Evolutionary conservation across 805 yeast species (phyloP).

Genomic region (Peterozyma xylosa): DNA sequence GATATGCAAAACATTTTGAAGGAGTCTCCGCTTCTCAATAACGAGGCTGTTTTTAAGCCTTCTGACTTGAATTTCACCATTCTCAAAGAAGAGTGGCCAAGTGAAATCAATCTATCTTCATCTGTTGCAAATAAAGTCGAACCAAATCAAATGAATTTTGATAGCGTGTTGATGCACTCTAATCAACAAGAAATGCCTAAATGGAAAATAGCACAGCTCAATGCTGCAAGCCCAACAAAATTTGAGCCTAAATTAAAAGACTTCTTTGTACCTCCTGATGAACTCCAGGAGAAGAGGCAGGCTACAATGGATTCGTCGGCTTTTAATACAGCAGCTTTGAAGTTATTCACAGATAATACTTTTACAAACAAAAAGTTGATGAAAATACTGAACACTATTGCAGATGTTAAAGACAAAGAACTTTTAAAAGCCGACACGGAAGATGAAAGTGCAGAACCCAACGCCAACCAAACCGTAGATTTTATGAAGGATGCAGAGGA

Average conservation of each 20-base stretch:
- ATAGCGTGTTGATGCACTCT: too few relatives aligned
- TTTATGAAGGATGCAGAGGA: slow-evolving; percentile 15
- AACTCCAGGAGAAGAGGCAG: neutral
- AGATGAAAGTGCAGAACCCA: neutral
- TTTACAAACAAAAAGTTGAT: slow-evolving; percentile 6
- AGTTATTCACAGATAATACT: slow-evolving; percentile 7
- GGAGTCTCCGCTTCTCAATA: too few relatives aligned
- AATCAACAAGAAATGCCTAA: neutral
- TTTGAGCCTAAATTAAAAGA: slow-evolving; percentile 7
- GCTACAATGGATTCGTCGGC: slow-evolving; percentile 7
- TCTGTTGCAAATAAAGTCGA: too few relatives aligned
- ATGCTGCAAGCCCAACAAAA: neutral
- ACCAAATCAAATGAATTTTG: too few relatives aligned
- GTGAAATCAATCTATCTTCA: too few relatives aligned
- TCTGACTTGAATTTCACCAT: too few relatives aligned
- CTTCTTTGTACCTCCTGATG: slow-evolving; percentile 5
- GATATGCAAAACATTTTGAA: too few relatives aligned
- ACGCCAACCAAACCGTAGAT: slow-evolving; percentile 11
- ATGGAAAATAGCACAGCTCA: neutral
- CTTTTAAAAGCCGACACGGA: neutral
- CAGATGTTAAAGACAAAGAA: neutral
- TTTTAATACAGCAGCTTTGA: slow-evolving; percentile 7
- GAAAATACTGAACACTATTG: slow-evolving; percentile 6
- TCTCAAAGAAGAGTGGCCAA: too few relatives aligned
- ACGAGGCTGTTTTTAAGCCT: too few relatives aligned